These are phyloP conservation scores for Exserohilum rostratum DNA, from an alignment of 2,329 filamentous ascomycete species.

Conservation along the genomic window DNA sequence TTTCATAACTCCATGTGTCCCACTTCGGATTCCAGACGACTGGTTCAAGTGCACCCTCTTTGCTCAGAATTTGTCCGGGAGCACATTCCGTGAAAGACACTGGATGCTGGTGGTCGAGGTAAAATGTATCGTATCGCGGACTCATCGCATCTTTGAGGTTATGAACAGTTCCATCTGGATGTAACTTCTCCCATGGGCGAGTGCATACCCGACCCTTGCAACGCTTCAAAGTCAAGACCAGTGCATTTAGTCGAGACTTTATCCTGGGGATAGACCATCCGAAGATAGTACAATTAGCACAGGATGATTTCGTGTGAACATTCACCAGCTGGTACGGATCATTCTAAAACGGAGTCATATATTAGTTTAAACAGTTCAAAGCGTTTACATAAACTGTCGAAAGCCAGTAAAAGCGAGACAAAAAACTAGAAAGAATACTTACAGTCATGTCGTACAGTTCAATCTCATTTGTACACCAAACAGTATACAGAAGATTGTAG, in stretches of 20 bases:
- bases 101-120: conserved; percentile 56
- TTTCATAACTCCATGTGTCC: too few species aligned
- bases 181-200: conserved; percentile 63
- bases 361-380: too few species aligned
- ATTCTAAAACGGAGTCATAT: conserved; percentile 35
- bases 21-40: too few species aligned
- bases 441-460: conserved; percentile 70
- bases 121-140: conserved; percentile 60
- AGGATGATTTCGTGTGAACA: too few species aligned
- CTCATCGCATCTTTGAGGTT: conserved; percentile 60
- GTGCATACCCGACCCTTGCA: conserved; percentile 63
- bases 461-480: conserved; percentile 73
- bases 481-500: conserved; percentile 69
- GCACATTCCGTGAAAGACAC: conserved; percentile 63
- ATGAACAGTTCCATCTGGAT: conserved; percentile 60
- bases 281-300: too few species aligned
- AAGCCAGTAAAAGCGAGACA: too few species aligned
- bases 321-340: conserved; percentile 38
- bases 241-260: conserved; percentile 58
- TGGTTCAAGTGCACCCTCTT: too few species aligned
- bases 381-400: too few species aligned
- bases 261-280: too few species aligned
- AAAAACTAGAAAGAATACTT: too few species aligned
- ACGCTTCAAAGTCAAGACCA: conserved; percentile 67
- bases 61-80: too few species aligned